Conservation (phyloP, 192 early-diverging fungal species). For the Geranomyces variabilis region DNA sequence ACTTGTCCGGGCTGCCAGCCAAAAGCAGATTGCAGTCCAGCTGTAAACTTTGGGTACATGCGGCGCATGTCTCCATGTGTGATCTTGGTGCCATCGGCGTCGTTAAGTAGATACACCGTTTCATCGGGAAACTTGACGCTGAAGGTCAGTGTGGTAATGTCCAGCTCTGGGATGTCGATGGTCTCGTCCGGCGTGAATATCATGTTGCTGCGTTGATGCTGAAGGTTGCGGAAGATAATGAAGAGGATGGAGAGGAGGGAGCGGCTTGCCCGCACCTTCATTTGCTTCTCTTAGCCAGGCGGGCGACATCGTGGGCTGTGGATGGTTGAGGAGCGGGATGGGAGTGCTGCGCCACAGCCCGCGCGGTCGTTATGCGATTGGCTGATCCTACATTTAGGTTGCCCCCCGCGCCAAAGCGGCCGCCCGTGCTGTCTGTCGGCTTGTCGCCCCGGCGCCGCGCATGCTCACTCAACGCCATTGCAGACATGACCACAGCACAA, state of each 20-base stretch:
- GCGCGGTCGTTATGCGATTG: too few relatives aligned
- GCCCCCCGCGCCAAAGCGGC: too few relatives aligned
- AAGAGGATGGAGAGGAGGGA: not conserved
- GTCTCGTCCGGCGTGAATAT: not conserved
- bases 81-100: not conserved
- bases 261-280: too few relatives aligned
- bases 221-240: not conserved
- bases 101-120: not conserved
- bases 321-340: too few relatives aligned
- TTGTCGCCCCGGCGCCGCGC: too few relatives aligned
- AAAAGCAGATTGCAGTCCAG: not conserved
- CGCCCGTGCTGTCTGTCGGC: too few relatives aligned
- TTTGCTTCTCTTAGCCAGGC: too few relatives aligned
- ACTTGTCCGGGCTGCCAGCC: not conserved
- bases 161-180: not conserved
- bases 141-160: not conserved
- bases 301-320: too few relatives aligned
- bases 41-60: not conserved
- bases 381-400: too few relatives aligned
- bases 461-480: too few relatives aligned
- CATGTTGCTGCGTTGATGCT: not conserved
- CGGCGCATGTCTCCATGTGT: slow-evolving; percentile 2
- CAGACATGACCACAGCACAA: not conserved
- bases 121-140: slow-evolving; percentile 3
- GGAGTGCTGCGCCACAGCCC: too few relatives aligned